These are phyloP conservation scores for Lipomyces yamadae DNA, from an alignment of 805 yeast genomes.

Conservation along the genomic window DNA sequence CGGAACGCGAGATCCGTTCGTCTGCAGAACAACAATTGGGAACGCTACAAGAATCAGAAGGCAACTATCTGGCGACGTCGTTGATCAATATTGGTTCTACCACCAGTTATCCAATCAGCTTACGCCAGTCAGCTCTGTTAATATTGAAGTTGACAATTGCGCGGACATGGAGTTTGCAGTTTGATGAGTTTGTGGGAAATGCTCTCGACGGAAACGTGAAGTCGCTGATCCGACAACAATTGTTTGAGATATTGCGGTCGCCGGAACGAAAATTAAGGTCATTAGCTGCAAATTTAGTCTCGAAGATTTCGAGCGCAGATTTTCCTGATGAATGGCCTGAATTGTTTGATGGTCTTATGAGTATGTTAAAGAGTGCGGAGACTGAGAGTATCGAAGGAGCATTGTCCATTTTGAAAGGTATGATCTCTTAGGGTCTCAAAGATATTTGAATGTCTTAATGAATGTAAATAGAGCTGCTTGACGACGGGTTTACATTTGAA, in stretches of 20 bases:
- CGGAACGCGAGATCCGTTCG: slow-evolving; percentile 24
- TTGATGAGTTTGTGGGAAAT: slow-evolving; percentile 30
- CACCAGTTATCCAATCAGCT: slow-evolving; percentile 9
- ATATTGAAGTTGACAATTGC: slow-evolving; percentile 24
- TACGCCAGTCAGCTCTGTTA: slow-evolving; percentile 31
- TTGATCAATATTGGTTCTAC: slow-evolving; percentile 21
- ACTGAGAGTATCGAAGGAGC: slow-evolving; percentile 44
- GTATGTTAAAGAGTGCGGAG: slow-evolving; percentile 50
- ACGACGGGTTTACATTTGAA: slow-evolving; percentile 82
- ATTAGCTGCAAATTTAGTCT: slow-evolving; percentile 73
- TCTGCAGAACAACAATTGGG: slow-evolving; percentile 25
- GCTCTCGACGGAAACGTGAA: slow-evolving; percentile 26
- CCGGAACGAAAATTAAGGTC: slow-evolving; percentile 64
- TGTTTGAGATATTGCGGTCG: slow-evolving; percentile 25
- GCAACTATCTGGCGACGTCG: slow-evolving; percentile 19
- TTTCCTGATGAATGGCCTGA: slow-evolving; percentile 97
- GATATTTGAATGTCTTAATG: neutral
- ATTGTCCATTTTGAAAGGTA: slow-evolving; percentile 28
- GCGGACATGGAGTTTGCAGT: slow-evolving; percentile 35
- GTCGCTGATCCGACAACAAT: slow-evolving; percentile 14
- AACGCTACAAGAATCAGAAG: slow-evolving; percentile 14
- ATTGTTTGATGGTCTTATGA: slow-evolving; percentile 55
- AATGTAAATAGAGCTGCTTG: slow-evolving; percentile 74
- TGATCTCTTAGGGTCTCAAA: neutral
- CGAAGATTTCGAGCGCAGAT: slow-evolving; percentile 85